A percentile compares a stretch with the other conserved stretches of the same genome.
phyloP scores from a whole-genome alignment of 495 filamentous ascomycete genomes.

The Talaromyces ruber region DNA sequence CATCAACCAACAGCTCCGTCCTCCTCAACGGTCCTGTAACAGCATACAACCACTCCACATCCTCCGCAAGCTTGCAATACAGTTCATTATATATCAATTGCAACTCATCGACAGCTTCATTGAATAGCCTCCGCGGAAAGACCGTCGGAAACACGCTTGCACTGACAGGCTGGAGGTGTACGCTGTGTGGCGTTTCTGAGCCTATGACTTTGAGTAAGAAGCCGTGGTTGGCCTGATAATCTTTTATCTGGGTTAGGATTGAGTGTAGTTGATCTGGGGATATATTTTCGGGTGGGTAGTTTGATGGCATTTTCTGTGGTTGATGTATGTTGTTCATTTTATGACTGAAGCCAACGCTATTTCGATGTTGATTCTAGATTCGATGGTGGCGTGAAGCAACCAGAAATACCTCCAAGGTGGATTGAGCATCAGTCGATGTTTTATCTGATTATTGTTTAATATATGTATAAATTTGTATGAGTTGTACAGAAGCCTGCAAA shows the following conservation, averaged over 20 bases:
- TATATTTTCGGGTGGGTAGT: not conserved
- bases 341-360: not conserved
- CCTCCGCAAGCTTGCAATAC: slow-evolving; percentile 66
- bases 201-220: slow-evolving; percentile 59
- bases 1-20: slow-evolving; percentile 58
- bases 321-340: not conserved
- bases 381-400: not conserved
- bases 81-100: slow-evolving; percentile 73
- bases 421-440: too few species aligned
- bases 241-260: slow-evolving; percentile 53
- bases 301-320: not conserved
- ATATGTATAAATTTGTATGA: too few species aligned
- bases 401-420: too few species aligned
- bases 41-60: slow-evolving; percentile 59
- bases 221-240: slow-evolving; percentile 80
- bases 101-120: slow-evolving; percentile 51
- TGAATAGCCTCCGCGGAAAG: slow-evolving; percentile 64
- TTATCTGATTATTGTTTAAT: too few species aligned
- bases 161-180: slow-evolving; percentile 63
- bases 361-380: not conserved
- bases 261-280: not conserved
- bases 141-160: slow-evolving; percentile 75
- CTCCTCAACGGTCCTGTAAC: slow-evolving; percentile 37
- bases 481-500: not conserved
- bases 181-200: slow-evolving; percentile 45